Evolutionary conservation across 129 eudicot genomes (phyloP), one percentile per base, ranked within the genome.

Genomic region (Flaveria robusta): DNA sequence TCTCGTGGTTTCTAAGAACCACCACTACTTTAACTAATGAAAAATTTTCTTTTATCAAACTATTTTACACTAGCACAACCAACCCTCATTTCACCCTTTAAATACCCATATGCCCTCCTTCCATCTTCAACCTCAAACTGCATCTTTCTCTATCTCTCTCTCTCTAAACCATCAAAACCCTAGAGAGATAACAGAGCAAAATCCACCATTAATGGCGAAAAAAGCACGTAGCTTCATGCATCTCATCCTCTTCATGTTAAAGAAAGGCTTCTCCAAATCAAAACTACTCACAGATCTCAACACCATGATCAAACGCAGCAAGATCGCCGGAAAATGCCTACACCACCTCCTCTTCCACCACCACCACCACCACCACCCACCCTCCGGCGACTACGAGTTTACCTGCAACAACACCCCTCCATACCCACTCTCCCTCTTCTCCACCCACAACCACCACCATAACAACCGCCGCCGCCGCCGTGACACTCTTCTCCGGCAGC

Each of bases 391-490:
- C 12, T 82, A 84, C 79, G 89, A 86, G 71, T 86, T 91, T 83
- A 91, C 87, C 77, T 88, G 90, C 80, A 86, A 77, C 9, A 69
- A 69, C 86, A 86, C 81, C 75, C 97, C 96, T 1, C 82, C 80
- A 56, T 72, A 77, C 72, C 77, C 76, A 2, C 80, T 50, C 26
- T 83, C 82, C 72, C 78, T 73, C 34, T 84, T 85, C 29, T 84
- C 82, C 46, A 68, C 76, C 66, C 73, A 80, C 66, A 79, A 81
- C 39, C 56, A 42, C 55, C 68, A 9, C 70, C 72, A 74, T 74
- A 16, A 11, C 73, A 47, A n/a, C n/a, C n/a, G n/a, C n/a, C n/a
- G 1, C 39, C 39, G 39, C 39, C 39, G 39, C 39, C 39, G 39
- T 34, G 39, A 34, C 39, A 4, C 39, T 34, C 7, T 4, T 34